A percentile compares a stretch with the other conserved stretches of the same genome.
phyloP scores from a whole-genome alignment of 2,329 filamentous ascomycete species.

The Talaromyces rugulosus region DNA sequence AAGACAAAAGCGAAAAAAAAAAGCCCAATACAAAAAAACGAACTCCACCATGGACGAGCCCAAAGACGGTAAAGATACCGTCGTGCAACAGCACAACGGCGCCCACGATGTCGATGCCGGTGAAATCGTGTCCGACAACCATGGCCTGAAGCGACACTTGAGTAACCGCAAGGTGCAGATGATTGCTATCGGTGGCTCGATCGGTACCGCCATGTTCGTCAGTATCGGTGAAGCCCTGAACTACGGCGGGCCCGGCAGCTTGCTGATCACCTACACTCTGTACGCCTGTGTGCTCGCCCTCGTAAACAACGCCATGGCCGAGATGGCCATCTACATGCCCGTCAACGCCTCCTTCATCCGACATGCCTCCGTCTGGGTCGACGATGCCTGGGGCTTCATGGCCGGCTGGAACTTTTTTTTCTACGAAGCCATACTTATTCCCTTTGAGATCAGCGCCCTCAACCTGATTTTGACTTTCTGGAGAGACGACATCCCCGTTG shows the following conservation, averaged over 20 bases:
- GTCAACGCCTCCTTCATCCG: conserved; percentile 75
- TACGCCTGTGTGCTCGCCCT: conserved; percentile 29
- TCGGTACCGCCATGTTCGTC: conserved; percentile 37
- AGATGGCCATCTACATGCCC: conserved; percentile 81
- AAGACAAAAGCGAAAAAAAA: not conserved
- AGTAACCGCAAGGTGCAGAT: conserved; percentile 12
- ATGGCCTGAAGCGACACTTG: conserved; percentile 14
- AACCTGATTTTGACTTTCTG: conserved; percentile 4
- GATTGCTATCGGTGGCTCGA: conserved; percentile 39
- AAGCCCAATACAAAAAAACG: not conserved
- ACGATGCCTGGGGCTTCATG: conserved; percentile 78
- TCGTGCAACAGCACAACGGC: not conserved
- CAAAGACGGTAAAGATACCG: conserved; percentile 6
- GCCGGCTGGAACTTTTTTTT: conserved; percentile 55
- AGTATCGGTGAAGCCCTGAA: conserved; percentile 35
- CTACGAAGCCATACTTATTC: conserved; percentile 6
- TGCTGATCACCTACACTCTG: conserved; percentile 31
- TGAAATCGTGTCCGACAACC: conserved; percentile 9
- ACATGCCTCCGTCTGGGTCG: conserved; percentile 74
- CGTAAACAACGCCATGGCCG: conserved; percentile 54
- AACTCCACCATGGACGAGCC: not conserved
- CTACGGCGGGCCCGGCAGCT: conserved; percentile 33
- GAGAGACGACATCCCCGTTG: conserved; percentile 34
- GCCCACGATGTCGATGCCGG: conserved; percentile 9
- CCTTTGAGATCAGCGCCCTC: conserved; percentile 12